Evolutionary conservation across 164 flowering plant species (phyloP).

Genomic region (Paratinospora sagittata): DNA sequence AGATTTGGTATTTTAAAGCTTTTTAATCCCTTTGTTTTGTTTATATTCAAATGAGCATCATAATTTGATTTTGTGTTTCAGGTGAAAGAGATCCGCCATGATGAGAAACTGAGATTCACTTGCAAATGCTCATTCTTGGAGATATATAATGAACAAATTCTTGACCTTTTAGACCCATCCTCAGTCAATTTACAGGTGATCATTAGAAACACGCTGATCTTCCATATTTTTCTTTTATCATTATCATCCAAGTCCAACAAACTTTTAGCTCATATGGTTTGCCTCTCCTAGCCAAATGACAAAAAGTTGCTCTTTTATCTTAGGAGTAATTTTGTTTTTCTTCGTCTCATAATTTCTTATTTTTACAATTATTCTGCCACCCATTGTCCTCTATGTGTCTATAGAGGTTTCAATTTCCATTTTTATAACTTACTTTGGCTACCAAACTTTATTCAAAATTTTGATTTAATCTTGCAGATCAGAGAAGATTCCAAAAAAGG

Average conservation of each 20-base stretch:
- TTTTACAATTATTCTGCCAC: not conserved
- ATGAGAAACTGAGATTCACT: conserved; percentile 70
- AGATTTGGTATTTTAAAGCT: conserved; percentile 1
- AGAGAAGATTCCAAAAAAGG: conserved; percentile 92
- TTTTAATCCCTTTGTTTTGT: not conserved
- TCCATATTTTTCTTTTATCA: not conserved
- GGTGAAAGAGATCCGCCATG: conserved; percentile 85
- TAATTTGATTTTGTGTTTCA: conserved; percentile 27
- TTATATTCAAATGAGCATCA: conserved; percentile 1
- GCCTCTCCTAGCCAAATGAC: not conserved
- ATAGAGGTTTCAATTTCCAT: not conserved
- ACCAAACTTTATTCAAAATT: not conserved
- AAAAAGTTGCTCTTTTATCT: not conserved
- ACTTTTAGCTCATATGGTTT: not conserved
- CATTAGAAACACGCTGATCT: not conserved
- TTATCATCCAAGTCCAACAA: not conserved
- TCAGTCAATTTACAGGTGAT: conserved; percentile 79
- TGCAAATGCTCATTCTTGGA: conserved; percentile 96
- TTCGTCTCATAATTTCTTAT: not conserved
- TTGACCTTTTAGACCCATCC: conserved; percentile 91
- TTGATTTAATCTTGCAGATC: conserved; percentile 36
- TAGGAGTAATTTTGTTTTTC: not conserved
- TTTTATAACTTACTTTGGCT: not conserved
- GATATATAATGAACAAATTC: conserved; percentile 95
- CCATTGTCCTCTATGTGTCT: not conserved